Base-by-base conservation (phyloP, 1,284 basidiomycete genomes). In the Wallemia ichthyophaga region DNA sequence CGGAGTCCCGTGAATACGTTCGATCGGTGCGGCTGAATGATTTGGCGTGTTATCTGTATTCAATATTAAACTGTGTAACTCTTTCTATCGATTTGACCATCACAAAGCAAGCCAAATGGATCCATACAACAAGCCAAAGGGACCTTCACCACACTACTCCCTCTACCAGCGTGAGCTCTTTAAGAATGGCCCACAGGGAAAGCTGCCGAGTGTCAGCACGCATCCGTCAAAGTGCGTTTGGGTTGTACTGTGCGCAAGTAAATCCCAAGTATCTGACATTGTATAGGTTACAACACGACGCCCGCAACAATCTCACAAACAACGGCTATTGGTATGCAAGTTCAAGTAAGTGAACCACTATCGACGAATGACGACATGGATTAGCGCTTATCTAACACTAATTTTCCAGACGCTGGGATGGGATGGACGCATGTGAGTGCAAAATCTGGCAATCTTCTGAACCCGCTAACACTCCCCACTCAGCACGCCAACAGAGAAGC, bases 111-210 rank as follows among this genome's bases (percentile, higher is more conserved):
- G n/a, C n/a, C n/a, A n/a, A n/a, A n/a, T 67, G 66, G 76, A 78
- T 66, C 74, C 76, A 1, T 72, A 69, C 56, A 74, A 76, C 68
- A 75, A 76, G 63, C 73, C 74, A 9, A 67, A 72, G 58, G 72
- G 76, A 21, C 70, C 73, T 26, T 75, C 75, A 2, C 76, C 76
- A 21, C 74, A 76, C 65, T 78, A 75, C 65, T 75, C 75, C 1
- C 71, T 76, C 58, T 76, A 76, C 67, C 73, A 77, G 65, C 72
- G 75, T 37, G 73, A 78, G 59, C 64, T 75, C 9, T 77, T 77
- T 69, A 72, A 71, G 61, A 65, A 67, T 17, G 75, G 75, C 2
- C 62, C 64, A 24, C 32, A 64, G 27, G 64, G 64, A 26, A 57
- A 58, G n/a, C 61, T 64, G 25, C 64, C 25, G 19, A 19, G 21